Conservation (phyloP, 768 basidiomycete species). For the Cantharellus anzutake region DNA sequence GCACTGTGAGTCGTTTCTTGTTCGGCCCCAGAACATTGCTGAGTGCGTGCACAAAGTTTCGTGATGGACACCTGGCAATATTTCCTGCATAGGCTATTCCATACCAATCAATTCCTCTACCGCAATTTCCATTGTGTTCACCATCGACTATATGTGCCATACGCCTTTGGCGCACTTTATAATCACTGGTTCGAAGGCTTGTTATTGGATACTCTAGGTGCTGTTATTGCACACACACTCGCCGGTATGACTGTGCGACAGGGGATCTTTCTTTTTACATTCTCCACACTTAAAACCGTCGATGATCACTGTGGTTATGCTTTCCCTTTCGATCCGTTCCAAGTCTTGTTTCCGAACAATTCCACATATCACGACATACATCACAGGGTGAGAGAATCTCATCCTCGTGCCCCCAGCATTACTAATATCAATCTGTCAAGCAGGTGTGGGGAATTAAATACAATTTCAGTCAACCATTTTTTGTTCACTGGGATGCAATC, state of each 20-base stretch:
- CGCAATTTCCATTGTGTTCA: conserved; percentile 85
- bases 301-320: conserved; percentile 90
- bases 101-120: conserved; percentile 79
- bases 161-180: conserved; percentile 91
- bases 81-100: conserved; percentile 84
- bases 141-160: conserved; percentile 90
- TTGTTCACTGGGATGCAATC: conserved; percentile 79
- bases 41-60: conserved; percentile 28
- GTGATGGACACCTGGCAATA: conserved; percentile 97
- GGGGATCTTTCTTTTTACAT: conserved; percentile 58
- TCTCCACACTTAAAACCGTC: conserved; percentile 83
- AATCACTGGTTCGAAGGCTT: conserved; percentile 96
- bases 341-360: conserved; percentile 70
- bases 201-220: conserved; percentile 68
- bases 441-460: conserved; percentile 59
- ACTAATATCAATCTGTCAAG: neutral
- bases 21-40: neutral
- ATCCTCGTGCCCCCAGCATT: neutral
- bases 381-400: conserved; percentile 46
- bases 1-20: conserved; percentile 53
- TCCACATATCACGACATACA: conserved; percentile 98
- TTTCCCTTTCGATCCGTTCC: conserved; percentile 82
- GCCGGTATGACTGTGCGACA: conserved; percentile 63
- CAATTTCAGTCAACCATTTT: conserved; percentile 93
- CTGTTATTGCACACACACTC: conserved; percentile 50